Evolutionary conservation across 352 stramenopile genomes (phyloP).

Genomic region (Phytopythium oedochilum): DNA sequence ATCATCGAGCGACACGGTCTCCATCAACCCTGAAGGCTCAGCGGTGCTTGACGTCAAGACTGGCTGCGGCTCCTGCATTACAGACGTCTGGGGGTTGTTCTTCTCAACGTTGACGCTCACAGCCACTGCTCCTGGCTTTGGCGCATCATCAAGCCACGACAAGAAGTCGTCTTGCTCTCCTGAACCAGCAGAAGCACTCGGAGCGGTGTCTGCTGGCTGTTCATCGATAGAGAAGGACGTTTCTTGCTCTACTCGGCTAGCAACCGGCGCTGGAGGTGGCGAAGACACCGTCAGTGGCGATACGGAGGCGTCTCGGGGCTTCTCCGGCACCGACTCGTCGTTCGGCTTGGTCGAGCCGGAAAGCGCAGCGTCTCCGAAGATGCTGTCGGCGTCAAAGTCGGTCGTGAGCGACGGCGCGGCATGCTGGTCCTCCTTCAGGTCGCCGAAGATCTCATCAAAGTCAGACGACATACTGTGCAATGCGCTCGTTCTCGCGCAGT

Average conservation of each 20-base stretch:
- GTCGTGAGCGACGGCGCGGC: slow-evolving; percentile 29
- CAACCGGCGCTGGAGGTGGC: neutral
- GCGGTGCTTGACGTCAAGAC: neutral
- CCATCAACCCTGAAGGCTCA: neutral
- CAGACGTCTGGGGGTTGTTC: neutral
- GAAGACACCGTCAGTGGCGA: neutral
- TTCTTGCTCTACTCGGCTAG: neutral
- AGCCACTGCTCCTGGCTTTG: neutral
- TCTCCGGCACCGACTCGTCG: neutral
- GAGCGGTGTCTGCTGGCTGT: neutral
- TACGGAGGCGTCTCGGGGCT: neutral
- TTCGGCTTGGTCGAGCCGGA: neutral
- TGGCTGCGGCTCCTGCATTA: neutral
- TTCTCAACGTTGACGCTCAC: neutral
- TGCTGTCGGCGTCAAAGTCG: slow-evolving; percentile 46
- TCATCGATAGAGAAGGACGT: neutral
- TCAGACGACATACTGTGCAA: slow-evolving; percentile 22
- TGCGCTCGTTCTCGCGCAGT: too few relatives aligned
- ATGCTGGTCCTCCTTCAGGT: slow-evolving; percentile 60
- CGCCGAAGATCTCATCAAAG: slow-evolving; percentile 83
- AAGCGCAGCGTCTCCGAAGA: slow-evolving; percentile 31
- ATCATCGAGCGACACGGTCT: neutral
- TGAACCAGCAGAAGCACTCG: neutral
- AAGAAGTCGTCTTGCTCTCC: slow-evolving; percentile 64
- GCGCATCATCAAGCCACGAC: slow-evolving; percentile 71